Evolutionary conservation across 805 yeast species (phyloP).

Genomic region (Ogataea degrootiae): DNA sequence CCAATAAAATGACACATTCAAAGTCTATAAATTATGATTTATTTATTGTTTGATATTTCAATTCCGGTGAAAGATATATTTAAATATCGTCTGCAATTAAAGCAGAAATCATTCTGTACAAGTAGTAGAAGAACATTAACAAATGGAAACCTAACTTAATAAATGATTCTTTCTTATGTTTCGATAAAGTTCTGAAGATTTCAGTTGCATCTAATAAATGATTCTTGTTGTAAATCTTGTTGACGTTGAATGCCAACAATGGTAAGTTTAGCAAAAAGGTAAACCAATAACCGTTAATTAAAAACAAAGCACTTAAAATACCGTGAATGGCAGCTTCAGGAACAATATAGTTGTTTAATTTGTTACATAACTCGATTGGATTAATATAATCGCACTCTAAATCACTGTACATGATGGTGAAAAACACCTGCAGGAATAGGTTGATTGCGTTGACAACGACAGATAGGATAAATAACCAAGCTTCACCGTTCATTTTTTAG

Average conservation of each 20-base stretch:
- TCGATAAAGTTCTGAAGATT: constrained; percentile 88
- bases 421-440: constrained; percentile 88
- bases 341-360: constrained; percentile 78
- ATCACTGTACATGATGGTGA: constrained; percentile 93
- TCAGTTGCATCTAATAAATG: constrained; percentile 95
- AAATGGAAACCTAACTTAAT: constrained; percentile 88
- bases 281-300: constrained; percentile 90
- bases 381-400: constrained; percentile 95
- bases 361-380: constrained; percentile 93
- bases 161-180: constrained; percentile 89
- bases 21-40: not conserved
- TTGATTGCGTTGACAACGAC: constrained; percentile 82
- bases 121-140: constrained; percentile 88
- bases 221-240: constrained; percentile 73
- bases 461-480: constrained; percentile 64
- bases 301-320: constrained; percentile 59
- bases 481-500: constrained; percentile 27
- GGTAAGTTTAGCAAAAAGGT: constrained; percentile 81
- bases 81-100: constrained; percentile 62
- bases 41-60: not conserved
- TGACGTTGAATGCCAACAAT: constrained; percentile 74
- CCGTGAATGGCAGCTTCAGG: constrained; percentile 90
- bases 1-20: not conserved
- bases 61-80: not conserved
- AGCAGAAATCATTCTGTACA: constrained; percentile 94